Percentiles rank a stretch among this genome's conserved stretches.
These are phyloP conservation scores for Sarcocystis neurona DNA, from an alignment of 169 alveolate species.

Conservation along the genomic window DNA sequence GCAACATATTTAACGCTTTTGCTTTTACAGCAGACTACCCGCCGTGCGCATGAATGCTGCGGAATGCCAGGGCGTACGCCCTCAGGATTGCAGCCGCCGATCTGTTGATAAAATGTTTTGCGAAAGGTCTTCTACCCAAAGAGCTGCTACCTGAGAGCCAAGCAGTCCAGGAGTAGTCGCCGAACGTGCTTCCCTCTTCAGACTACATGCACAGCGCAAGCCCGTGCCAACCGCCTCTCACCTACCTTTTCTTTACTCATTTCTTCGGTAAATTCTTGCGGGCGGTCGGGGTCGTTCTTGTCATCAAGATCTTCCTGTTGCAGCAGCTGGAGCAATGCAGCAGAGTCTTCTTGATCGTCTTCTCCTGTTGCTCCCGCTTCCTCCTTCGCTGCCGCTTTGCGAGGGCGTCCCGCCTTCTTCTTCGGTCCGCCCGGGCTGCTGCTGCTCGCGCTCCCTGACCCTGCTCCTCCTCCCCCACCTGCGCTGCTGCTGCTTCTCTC, in stretches of 20 bases:
- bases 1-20: too few species aligned
- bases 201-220: too few species aligned
- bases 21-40: too few species aligned
- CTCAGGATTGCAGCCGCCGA: too few species aligned
- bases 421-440: not conserved
- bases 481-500: not conserved
- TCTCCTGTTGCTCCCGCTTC: not conserved
- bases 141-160: too few species aligned
- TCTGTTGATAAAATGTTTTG: too few species aligned
- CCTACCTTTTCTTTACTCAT: slow-evolving; percentile 40
- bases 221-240: slow-evolving; percentile 60
- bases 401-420: slow-evolving; percentile 35
- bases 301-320: slow-evolving; percentile 70
- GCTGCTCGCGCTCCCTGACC: not conserved
- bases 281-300: slow-evolving; percentile 46
- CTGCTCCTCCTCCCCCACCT: not conserved
- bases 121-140: too few species aligned
- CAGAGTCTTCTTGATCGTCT: not conserved
- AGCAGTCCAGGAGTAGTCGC: too few species aligned
- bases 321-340: not conserved
- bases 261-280: slow-evolving; percentile 27
- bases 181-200: too few species aligned
- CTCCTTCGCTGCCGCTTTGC: not conserved
- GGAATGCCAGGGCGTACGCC: too few species aligned
- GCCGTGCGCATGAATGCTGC: too few species aligned